Evolutionary conservation across 768 basidiomycete species (phyloP).

Genomic region (Naganishia vishniacii): DNA sequence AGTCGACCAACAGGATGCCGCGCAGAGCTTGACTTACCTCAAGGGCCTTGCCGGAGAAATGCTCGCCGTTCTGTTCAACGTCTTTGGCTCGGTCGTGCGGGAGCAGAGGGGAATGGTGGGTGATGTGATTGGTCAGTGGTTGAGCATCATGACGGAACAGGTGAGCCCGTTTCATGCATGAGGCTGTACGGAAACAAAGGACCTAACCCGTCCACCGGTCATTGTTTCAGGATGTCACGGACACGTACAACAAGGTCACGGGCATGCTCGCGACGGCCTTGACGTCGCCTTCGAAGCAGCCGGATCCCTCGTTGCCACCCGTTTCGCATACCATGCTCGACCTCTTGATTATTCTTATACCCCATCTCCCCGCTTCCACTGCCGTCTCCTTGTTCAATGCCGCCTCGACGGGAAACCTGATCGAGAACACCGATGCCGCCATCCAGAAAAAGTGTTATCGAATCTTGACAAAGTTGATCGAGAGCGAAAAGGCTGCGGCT

Average conservation of each 20-base stretch:
- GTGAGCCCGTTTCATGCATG: no score
- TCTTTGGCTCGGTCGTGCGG: constrained; percentile 78
- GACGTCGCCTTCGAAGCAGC: constrained; percentile 30
- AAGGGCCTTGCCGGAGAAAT: constrained; percentile 78
- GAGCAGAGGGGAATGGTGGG: constrained; percentile 72
- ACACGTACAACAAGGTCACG: constrained; percentile 72
- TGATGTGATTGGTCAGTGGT: constrained; percentile 82
- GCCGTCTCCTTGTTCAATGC: constrained; percentile 62
- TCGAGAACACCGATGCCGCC: constrained; percentile 72
- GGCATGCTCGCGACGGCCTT: constrained; percentile 48
- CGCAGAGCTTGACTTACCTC: constrained; percentile 65
- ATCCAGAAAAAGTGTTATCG: constrained; percentile 96
- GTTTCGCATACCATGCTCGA: constrained; percentile 63
- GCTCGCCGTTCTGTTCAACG: constrained; percentile 91
- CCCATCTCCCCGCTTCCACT: constrained; percentile 63
- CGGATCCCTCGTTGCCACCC: constrained; percentile 36
- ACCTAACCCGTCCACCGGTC: constrained; percentile 10
- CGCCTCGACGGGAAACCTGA: constrained; percentile 63
- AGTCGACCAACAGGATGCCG: constrained; percentile 60
- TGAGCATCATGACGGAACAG: constrained; percentile 67
- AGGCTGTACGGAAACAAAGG: no score
- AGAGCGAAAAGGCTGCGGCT: constrained; percentile 55
- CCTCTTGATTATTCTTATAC: constrained; percentile 75
- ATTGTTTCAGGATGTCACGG: constrained; percentile 61
- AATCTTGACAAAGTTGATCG: constrained; percentile 68